Base-by-base conservation (phyloP, 495 filamentous ascomycete genomes). In the Neurospora sp. region DNA sequence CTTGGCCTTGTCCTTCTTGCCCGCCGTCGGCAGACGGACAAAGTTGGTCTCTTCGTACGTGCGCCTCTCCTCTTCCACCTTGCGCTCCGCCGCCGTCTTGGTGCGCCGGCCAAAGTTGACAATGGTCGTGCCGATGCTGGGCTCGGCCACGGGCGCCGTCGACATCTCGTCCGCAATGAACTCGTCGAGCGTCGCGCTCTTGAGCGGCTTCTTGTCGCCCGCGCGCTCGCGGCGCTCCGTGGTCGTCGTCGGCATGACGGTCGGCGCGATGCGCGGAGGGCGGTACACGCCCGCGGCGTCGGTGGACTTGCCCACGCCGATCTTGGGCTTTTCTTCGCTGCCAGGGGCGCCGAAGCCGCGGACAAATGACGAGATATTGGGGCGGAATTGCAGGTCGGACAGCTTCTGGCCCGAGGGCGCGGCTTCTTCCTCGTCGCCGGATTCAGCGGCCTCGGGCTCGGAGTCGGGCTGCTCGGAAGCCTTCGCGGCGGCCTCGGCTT, bases 41-140 rank as follows among this genome's bases (percentile, higher is more conserved):
- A 96, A 94, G 83, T 97, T 95, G 74, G 83, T 85, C 83, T 97
- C 94, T 84, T 97, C 94, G 81, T 96, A 97, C 37, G 89, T 86
- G 48, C 84, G 86, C 59, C 90, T 84, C 78, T 94, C 93, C 4
- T 86, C 85, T 81, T 97, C 94, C 40, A 87, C 88, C 66, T 87
- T 85, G 37, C 89, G 87, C 77, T 95, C 92, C 27, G 87, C 85
- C 31, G 88, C 86, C 3, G 90, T 90, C 85, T 94, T 93, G 72
- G 87, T 87, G 73, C 89, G 89, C 72, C 94, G 87, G 27, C 94
- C 94, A 71, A 89, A 88, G 12, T 85, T 81, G 39, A 90, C 82
- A 73, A 97, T 94, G 9, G 90, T 95, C 70, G 90, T 93, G 73
- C 94, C 94, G 77, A 97, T 94, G 75, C 89, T 92, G 38, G 94